Percentiles rank a stretch among this genome's conserved stretches.
Evolutionary conservation across 1,284 basidiomycete species (phyloP).

Genomic region (Cutaneotrichosporon cyanovorans): DNA sequence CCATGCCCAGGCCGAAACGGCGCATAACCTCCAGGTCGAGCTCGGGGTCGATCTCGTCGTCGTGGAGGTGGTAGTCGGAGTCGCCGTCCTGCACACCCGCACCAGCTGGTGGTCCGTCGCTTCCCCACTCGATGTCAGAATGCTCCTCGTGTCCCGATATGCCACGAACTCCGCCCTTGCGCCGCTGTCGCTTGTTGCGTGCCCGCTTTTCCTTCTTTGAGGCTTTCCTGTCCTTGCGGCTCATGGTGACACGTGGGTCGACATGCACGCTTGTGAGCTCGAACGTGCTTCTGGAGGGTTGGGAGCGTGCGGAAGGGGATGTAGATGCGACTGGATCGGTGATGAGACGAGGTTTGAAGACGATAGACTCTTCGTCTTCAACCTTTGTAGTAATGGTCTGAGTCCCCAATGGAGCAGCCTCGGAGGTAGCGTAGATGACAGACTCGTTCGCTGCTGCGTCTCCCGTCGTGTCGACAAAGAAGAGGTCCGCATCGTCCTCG

Average conservation of each 20-base stretch:
- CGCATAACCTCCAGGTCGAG: conserved; percentile 26
- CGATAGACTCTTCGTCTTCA: conserved; percentile 37
- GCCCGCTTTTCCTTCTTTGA: conserved; percentile 26
- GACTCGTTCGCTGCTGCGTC: neutral
- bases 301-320: conserved; percentile 1
- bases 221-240: conserved; percentile 23
- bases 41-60: conserved; percentile 17
- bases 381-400: too few relatives aligned
- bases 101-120: conserved; percentile 22
- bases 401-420: conserved; percentile 15
- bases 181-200: conserved; percentile 16
- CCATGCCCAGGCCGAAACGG: conserved; percentile 23
- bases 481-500: conserved; percentile 5
- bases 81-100: neutral
- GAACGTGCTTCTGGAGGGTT: neutral
- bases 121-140: conserved; percentile 46
- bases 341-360: conserved; percentile 33
- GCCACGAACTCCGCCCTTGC: conserved; percentile 5
- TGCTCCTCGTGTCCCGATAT: conserved; percentile 26
- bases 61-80: conserved; percentile 7
- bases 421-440: conserved; percentile 23
- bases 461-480: conserved; percentile 28
- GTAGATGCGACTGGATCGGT: conserved; percentile 12
- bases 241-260: conserved; percentile 20
- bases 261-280: conserved; percentile 16